A percentile compares a stretch with the other conserved stretches of the same genome.
phyloP scores from a whole-genome alignment of 768 basidiomycete species.

The Pulveroboletus frians region DNA sequence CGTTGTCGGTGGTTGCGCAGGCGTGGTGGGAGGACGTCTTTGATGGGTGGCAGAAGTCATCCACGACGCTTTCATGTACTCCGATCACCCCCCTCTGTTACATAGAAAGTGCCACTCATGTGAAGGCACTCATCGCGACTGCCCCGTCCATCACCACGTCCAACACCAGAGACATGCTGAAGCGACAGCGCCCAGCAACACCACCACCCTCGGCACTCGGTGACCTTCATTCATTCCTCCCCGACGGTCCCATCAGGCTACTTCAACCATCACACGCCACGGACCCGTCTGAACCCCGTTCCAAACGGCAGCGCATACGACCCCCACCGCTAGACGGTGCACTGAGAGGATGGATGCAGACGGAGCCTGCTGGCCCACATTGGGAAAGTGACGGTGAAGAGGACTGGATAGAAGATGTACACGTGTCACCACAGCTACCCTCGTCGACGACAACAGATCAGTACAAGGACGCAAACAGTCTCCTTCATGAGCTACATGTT shows the following conservation, averaged over 20 bases:
- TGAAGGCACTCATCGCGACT: not conserved
- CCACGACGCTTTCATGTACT: conserved; percentile 13
- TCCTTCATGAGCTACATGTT: conserved; percentile 68
- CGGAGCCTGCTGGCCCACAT: conserved; percentile 6
- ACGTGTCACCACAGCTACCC: conserved; percentile 23
- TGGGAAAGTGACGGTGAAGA: conserved; percentile 28
- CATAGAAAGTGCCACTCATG: not conserved
- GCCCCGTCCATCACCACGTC: conserved; percentile 1
- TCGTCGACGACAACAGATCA: conserved; percentile 18
- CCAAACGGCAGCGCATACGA: conserved; percentile 51
- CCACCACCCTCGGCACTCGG: conserved; percentile 36
- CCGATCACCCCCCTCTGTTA: conserved; percentile 18
- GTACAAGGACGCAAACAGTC: conserved; percentile 59
- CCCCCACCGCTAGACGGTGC: conserved; percentile 52
- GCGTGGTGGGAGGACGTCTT: not conserved
- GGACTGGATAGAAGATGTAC: conserved; percentile 31
- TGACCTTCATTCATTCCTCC: conserved; percentile 20
- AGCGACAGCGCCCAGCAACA: conserved; percentile 46
- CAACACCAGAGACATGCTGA: conserved; percentile 40
- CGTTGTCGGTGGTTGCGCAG: conserved; percentile 5
- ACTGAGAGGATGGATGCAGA: conserved; percentile 40
- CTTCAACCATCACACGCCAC: conserved; percentile 6
- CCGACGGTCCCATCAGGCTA: conserved; percentile 9
- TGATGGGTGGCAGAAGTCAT: conserved; percentile 17
- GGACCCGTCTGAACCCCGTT: conserved; percentile 24